Evolutionary conservation across 805 yeast genomes (phyloP).

Genomic region (Starmerella stigmatis): DNA sequence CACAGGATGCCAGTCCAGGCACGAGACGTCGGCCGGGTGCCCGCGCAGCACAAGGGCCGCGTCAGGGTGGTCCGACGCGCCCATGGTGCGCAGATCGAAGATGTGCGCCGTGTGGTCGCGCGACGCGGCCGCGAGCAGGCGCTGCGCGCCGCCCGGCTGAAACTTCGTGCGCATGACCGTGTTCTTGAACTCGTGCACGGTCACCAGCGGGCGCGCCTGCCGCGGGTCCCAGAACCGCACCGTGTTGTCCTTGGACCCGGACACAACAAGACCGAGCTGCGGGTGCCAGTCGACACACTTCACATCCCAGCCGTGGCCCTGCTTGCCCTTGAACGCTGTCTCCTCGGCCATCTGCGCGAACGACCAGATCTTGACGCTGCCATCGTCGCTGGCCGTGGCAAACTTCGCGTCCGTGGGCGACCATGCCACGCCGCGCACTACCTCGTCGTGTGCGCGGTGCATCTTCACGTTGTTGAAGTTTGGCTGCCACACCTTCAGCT

Average conservation of each 20-base stretch:
- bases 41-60: conserved; percentile 47
- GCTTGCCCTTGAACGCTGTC: conserved; percentile 52
- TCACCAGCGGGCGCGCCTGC: conserved; percentile 52
- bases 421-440: conserved; percentile 76
- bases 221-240: conserved; percentile 96
- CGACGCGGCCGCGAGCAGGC: conserved; percentile 73
- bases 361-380: conserved; percentile 84
- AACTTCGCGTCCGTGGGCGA: conserved; percentile 85
- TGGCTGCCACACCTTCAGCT: conserved; percentile 93
- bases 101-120: conserved; percentile 81
- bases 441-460: conserved; percentile 63
- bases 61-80: conserved; percentile 4
- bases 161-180: conserved; percentile 79
- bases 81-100: conserved; percentile 57
- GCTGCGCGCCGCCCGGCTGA: conserved; percentile 66
- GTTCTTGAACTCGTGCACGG: conserved; percentile 86
- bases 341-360: conserved; percentile 80
- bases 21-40: conserved; percentile 71
- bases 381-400: conserved; percentile 91
- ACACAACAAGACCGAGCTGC: conserved; percentile 67
- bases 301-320: conserved; percentile 91
- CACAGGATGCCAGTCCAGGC: conserved; percentile 86
- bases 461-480: conserved; percentile 89
- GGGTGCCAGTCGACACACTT: conserved; percentile 98
- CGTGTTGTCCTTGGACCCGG: conserved; percentile 92